Evolutionary conservation across 768 basidiomycete genomes (phyloP), one percentile per base, ranked within the genome.

Genomic region (Lactarius quietus): DNA sequence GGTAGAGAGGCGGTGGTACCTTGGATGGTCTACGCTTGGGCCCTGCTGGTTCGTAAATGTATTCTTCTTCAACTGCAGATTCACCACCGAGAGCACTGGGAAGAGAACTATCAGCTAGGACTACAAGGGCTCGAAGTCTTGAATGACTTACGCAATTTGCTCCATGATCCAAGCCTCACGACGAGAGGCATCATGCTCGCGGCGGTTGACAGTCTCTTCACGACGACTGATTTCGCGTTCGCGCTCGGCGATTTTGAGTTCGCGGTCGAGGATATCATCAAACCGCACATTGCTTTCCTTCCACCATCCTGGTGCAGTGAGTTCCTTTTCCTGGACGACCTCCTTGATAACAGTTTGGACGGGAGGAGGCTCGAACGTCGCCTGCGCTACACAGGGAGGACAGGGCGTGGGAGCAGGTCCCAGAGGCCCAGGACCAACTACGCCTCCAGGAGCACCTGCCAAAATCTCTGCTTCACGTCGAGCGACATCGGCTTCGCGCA

Each of bases 101-200:
- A 28, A 17, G 18, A 35, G 35, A 14, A 7, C 26, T 14, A 29
- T 67, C 65, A 48, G 71, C 61, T 36, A 36, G 26, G 29, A 10
- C n/a, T 61, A 54, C 43, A 18, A 20, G 0, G 39, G 41, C 28
- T 9, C 38, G 5, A 12, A 51, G 41, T 10, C 0, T 59, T 68
- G 51, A 15, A 29, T 48, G 4, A 79, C 87, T 69, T 80, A 94
- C 93, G 91, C 86, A 39, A 94, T 84, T 71, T 94, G 92, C 68
- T 94, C 93, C 92, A 94, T 93, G 71, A 94, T 93, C 92, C 92
- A 94, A 33, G 79, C 82, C 74, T 94, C 92, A 63, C 92, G 91
- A 70, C 92, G 84, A 57, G 91, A 86, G 61, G 92, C 90, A 72
- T 94, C 92, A 48, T 92, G 89, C 73, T 94, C 92, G 62, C 92